Evolutionary conservation across 2,329 filamentous ascomycete genomes (phyloP), one percentile per base, ranked within the genome.

Genomic region (Fusarium secorum): DNA sequence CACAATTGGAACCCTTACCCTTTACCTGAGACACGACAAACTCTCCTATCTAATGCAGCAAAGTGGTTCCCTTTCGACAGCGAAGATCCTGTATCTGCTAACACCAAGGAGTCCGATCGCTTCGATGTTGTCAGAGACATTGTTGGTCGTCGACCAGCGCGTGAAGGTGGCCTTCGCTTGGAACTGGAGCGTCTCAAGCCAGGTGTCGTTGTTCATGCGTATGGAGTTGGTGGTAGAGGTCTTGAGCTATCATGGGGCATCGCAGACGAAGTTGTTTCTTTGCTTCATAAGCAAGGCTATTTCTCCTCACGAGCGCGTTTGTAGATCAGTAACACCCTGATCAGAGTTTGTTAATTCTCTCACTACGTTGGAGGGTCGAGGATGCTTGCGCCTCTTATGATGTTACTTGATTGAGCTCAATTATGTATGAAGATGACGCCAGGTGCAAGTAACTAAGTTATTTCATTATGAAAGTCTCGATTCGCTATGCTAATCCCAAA

Each of bases 171-270:
- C 4, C 58, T 61, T 28, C 52, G 58, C 7, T 4, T 61, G 4
- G 52, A 61, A 22, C 5, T 32, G 7, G 58, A 61, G 11, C 52
- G 11, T 9, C 11, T 39, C 3, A 48, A 32, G 15, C n/a, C 11
- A 7, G 52, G 58, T 11, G 20, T 28, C 1, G 32, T 48, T 11
- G 33, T 48, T 15, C 58, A 61, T 58, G 58, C 58, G 4, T 58
- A 61, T 26, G 58, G 58, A 2, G 15, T 58, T 41, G 58, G 58
- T 17, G 58, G 58, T 4, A 58, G 58, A 30, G 58, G 58, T 13
- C 17, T 61, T 39, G 58, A 61, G 26, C 26, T 61, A 24, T 61
- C 58, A 7, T 61, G 58, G 58, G 58, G 58, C 14, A 58, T 61
- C 1, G 58, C 52, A 14, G 33, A 61, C 2, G 41, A 61, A 4